Evolutionary conservation across 441 rosid species (phyloP), one percentile per base, ranked within the genome.

Genomic region (Iberis amara): DNA sequence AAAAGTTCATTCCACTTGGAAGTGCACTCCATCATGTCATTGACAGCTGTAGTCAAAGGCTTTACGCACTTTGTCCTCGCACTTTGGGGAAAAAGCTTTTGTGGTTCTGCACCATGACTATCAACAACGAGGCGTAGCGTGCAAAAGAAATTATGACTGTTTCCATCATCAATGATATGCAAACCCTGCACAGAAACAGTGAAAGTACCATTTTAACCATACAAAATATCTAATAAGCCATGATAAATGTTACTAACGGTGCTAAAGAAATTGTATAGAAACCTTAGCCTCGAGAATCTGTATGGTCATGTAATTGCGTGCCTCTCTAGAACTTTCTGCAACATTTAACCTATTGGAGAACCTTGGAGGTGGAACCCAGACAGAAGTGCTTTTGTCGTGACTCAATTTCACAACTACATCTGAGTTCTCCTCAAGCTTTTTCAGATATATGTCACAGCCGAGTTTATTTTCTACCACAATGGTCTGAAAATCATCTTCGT

Each of bases 221-320:
- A 48, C 11, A 40, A 13, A 7, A 2, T 31, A 7, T 2, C 6
- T 5, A 2, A 31, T 2, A 50, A 3, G 39, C 54, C 31, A 61
- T 43, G 3, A 7, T 6, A 45, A 6, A 18, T 23, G 11, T 39
- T 57, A 46, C 31, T 47, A 52, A 49, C 9, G 31, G 52, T 31
- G 51, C 54, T 50, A 33, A 49, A 36, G 21, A 46, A 48, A 11
- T 18, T 42, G 55, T 12, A 31, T 10, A 42, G 56, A 18, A 53
- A 91, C 99, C 99, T 94, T 85, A 59, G 96, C 99, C 76, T 83
- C 94, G 59, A 87, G 71, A 72, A 94, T 94, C 59, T 82, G 86
- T 49, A 94, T 64, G 65, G 77, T 85, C 68, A 85, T 69, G 59
- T 79, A 94, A 73, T 70, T 70, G 58, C 79, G 91, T 61, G 91